Conservation (phyloP, 1,284 basidiomycete species). For the Apiotrichum brassicae region DNA sequence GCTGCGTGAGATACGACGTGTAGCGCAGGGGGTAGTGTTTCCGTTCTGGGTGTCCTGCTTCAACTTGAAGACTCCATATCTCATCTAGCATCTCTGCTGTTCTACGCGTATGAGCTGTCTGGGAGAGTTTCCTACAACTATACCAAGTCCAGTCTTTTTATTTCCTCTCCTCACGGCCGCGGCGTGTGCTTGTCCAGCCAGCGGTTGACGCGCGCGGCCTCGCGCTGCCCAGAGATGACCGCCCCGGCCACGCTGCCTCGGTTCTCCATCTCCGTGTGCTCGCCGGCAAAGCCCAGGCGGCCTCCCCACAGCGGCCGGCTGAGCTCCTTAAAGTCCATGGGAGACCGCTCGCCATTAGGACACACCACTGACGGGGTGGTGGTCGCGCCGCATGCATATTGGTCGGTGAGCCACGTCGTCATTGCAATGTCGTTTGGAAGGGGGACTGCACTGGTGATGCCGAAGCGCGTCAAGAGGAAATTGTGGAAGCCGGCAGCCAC, state of each 20-base stretch:
- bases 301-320: conserved; percentile 48
- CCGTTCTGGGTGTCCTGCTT: too few relatives aligned
- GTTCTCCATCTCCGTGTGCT: conserved; percentile 52
- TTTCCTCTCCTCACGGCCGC: background rate
- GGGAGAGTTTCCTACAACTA: too few relatives aligned
- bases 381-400: conserved; percentile 50
- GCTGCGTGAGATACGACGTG: too few relatives aligned
- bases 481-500: conserved; percentile 42
- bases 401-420: conserved; percentile 49
- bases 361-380: conserved; percentile 48
- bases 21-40: too few relatives aligned
- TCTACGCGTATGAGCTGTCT: background rate
- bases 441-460: background rate
- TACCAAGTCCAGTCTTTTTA: too few relatives aligned
- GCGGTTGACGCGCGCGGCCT: conserved; percentile 44
- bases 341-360: conserved; percentile 40
- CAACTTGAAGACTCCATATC: too few relatives aligned
- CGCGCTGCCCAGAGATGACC: conserved; percentile 47
- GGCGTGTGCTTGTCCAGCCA: conserved; percentile 16
- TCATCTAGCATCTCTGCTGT: background rate
- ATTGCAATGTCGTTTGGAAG: conserved; percentile 26
- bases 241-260: conserved; percentile 50
- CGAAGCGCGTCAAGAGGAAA: conserved; percentile 41
- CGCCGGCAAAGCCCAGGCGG: conserved; percentile 51
- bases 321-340: conserved; percentile 51